phyloP scores from a whole-genome alignment of 352 stramenopile genomes.

The Phytopythium ostracodes region DNA sequence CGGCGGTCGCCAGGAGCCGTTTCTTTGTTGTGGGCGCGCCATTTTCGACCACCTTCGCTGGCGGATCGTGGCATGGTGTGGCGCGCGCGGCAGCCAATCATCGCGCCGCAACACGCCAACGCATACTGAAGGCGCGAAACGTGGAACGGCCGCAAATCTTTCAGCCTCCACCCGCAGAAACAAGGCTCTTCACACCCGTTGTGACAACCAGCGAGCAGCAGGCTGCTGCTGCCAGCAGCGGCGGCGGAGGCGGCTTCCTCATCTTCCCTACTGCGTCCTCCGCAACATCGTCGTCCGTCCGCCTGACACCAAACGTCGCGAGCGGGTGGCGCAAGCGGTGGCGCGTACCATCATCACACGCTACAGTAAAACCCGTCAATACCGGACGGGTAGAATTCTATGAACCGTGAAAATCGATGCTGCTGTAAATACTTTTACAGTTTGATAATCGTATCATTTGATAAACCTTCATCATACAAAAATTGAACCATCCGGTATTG shows the following conservation, averaged over 20 bases:
- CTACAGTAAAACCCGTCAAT: no score
- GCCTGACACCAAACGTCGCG: background rate
- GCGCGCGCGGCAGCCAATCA: background rate
- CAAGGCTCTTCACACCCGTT: background rate
- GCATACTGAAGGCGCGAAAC: background rate
- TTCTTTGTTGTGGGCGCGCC: background rate
- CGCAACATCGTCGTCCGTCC: background rate
- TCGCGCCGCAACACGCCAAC: background rate
- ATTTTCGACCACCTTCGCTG: background rate
- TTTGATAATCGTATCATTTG: no score
- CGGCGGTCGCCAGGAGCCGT: background rate
- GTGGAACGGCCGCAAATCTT: slow-evolving; percentile 3
- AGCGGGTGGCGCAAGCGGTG: background rate
- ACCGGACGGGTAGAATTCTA: no score
- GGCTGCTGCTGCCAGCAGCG: no score
- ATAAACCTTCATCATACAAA: no score
- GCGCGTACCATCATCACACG: background rate
- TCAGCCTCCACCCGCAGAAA: background rate
- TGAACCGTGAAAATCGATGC: no score
- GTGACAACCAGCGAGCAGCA: background rate
- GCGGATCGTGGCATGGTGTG: background rate
- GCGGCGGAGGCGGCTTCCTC: no score
- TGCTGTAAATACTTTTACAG: no score
- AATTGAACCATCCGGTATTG: no score
- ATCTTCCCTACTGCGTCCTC: background rate